These are phyloP conservation scores for Teratosphaeria zuluensis DNA, from an alignment of 2,329 filamentous ascomycete genomes.

Conservation along the genomic window DNA sequence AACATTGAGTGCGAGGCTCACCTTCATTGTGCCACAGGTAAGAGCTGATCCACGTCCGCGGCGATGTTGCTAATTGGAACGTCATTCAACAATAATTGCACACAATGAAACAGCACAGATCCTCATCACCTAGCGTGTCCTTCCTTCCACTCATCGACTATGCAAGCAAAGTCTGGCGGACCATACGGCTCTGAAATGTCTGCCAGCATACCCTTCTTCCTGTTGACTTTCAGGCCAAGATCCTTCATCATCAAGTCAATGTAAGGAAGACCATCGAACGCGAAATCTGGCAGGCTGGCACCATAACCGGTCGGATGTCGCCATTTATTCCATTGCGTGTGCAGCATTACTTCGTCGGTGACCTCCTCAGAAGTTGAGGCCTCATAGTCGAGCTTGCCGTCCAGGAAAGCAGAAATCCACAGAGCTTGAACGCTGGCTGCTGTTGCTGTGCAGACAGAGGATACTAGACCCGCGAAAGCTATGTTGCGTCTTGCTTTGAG, in stretches of 20 bases:
- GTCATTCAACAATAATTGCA: background rate
- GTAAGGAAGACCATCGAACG: constrained; percentile 69
- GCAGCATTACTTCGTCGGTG: constrained; percentile 41
- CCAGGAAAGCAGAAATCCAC: constrained; percentile 41
- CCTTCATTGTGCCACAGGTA: background rate
- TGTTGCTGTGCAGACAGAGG: constrained; percentile 27
- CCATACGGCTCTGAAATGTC: constrained; percentile 51
- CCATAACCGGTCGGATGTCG: constrained; percentile 60
- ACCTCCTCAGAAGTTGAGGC: constrained; percentile 26
- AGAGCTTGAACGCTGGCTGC: constrained; percentile 31
- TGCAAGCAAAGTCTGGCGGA: constrained; percentile 46
- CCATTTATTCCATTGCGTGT: constrained; percentile 60
- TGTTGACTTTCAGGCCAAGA: constrained; percentile 48
- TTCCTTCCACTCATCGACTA: constrained; percentile 45
- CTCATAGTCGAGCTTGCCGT: constrained; percentile 30
- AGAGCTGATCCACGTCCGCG: background rate
- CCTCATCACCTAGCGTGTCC: background rate
- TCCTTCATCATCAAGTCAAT: constrained; percentile 59
- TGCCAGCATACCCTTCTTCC: constrained; percentile 42
- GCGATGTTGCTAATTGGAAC: background rate
- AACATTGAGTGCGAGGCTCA: too few species aligned
- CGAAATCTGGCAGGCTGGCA: constrained; percentile 54
- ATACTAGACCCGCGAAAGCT: constrained; percentile 32
- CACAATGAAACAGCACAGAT: background rate
- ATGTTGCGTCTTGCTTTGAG: constrained; percentile 25